Evolutionary conservation across 106 monocot species (phyloP).

Genomic region (Agapanthus africanus): DNA sequence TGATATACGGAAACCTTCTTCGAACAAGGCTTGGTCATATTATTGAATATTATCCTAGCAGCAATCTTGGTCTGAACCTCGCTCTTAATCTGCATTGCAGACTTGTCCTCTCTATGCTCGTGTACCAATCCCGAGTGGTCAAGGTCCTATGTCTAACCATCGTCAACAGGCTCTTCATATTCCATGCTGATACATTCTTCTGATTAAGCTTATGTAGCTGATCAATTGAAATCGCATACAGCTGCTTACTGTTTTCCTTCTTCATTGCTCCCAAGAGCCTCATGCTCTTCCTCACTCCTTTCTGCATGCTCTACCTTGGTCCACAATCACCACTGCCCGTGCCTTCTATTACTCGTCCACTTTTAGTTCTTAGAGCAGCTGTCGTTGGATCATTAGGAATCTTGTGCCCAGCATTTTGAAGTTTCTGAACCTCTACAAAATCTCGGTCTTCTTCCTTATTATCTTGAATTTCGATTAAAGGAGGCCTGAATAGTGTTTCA

Average conservation of each 20-base stretch:
- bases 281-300: conserved; percentile 36
- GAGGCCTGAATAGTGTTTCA: conserved; percentile 74
- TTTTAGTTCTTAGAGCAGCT: no score
- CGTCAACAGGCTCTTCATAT: conserved; percentile 76
- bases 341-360: conserved; percentile 8
- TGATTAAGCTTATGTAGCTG: conserved; percentile 60
- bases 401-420: conserved; percentile 54
- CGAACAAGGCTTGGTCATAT: conserved; percentile 46
- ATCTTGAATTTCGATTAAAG: conserved; percentile 36
- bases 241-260: conserved; percentile 17
- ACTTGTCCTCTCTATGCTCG: conserved; percentile 38
- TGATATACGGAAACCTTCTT: no score
- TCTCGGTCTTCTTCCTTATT: conserved; percentile 36
- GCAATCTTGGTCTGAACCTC: conserved; percentile 73
- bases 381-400: conserved; percentile 46
- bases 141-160: conserved; percentile 56
- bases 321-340: conserved; percentile 7
- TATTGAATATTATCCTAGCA: conserved; percentile 67
- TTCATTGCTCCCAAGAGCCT: conserved; percentile 13
- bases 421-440: conserved; percentile 54
- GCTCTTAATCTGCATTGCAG: conserved; percentile 44
- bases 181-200: conserved; percentile 85
- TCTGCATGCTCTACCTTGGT: no score
- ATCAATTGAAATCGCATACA: conserved; percentile 52
- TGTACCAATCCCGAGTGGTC: conserved; percentile 44